Evolutionary conservation across 345 rosid genomes (phyloP).

Genomic region (Aethionema arabicum): DNA sequence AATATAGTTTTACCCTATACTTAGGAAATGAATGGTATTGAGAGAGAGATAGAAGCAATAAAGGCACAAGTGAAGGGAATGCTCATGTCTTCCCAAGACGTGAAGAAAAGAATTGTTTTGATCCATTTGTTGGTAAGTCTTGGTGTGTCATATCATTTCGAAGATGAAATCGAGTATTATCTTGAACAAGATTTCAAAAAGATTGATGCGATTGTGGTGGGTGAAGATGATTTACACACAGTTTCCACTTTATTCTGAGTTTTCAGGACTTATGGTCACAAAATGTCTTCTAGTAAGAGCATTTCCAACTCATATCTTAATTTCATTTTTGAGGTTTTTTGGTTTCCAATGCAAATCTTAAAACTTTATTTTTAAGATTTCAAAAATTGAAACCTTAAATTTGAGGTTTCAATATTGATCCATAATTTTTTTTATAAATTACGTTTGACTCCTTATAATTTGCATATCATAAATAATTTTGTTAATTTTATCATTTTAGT

Average conservation of each 20-base stretch:
- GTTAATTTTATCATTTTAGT: no score
- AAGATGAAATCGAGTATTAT: conserved; percentile 4
- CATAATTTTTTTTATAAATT: no score
- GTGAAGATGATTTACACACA: conserved; percentile 20
- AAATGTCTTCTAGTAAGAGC: conserved; percentile 8
- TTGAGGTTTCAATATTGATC: no score
- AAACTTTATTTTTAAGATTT: no score
- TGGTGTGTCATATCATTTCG: conserved; percentile 25
- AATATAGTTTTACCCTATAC: neutral
- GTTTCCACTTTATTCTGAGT: conserved; percentile 15
- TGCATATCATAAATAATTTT: no score
- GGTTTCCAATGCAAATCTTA: no score
- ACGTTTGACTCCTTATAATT: no score
- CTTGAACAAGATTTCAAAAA: neutral
- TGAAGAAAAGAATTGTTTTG: neutral
- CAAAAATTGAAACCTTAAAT: no score
- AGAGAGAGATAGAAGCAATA: neutral
- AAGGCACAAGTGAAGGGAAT: conserved; percentile 7
- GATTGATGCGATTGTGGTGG: neutral
- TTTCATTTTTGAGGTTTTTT: neutral
- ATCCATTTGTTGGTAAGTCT: conserved; percentile 17
- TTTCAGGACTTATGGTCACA: conserved; percentile 21
- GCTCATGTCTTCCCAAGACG: conserved; percentile 6
- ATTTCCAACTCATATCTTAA: no score
- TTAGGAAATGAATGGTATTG: conserved; percentile 12